These are phyloP conservation scores for Wickerhamomyces sp. DNA, from an alignment of 1,139 yeast genomes.

Conservation along the genomic window DNA sequence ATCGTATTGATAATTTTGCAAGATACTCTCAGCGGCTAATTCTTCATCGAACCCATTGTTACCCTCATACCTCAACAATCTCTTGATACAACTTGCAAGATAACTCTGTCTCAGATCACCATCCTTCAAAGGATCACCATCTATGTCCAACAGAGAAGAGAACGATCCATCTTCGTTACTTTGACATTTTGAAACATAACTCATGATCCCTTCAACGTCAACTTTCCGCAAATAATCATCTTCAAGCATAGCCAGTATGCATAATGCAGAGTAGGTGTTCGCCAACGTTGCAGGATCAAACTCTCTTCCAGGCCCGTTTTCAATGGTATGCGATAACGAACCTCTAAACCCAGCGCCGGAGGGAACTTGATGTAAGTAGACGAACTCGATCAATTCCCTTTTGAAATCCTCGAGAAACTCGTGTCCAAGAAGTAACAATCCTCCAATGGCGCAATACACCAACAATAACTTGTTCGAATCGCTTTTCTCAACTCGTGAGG, in stretches of 20 bases:
- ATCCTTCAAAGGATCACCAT: constrained; percentile 49
- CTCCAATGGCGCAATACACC: constrained; percentile 61
- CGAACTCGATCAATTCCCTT: constrained; percentile 36
- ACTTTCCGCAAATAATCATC: constrained; percentile 35
- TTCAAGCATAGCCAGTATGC: constrained; percentile 42
- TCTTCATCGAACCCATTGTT: constrained; percentile 28
- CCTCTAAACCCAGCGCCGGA: constrained; percentile 51
- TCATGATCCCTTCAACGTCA: constrained; percentile 42
- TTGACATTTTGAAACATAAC: constrained; percentile 52
- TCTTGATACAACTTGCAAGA: constrained; percentile 63
- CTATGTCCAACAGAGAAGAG: constrained; percentile 43
- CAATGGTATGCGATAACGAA: constrained; percentile 37
- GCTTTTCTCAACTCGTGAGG: constrained; percentile 44
- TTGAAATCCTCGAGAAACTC: constrained; percentile 27
- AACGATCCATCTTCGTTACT: constrained; percentile 49
- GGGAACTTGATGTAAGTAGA: constrained; percentile 42
- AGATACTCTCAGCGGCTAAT: constrained; percentile 36
- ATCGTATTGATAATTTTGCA: constrained; percentile 40
- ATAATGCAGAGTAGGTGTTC: constrained; percentile 63
- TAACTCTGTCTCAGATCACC: constrained; percentile 71
- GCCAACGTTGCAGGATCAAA: constrained; percentile 62
- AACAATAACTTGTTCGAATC: constrained; percentile 66
- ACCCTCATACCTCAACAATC: constrained; percentile 37
- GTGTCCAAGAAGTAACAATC: constrained; percentile 49
- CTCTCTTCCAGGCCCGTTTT: not conserved